These are phyloP conservation scores for Suaeda aralocaspica DNA, from an alignment of 148 eudicot genomes.

Conservation along the genomic window DNA sequence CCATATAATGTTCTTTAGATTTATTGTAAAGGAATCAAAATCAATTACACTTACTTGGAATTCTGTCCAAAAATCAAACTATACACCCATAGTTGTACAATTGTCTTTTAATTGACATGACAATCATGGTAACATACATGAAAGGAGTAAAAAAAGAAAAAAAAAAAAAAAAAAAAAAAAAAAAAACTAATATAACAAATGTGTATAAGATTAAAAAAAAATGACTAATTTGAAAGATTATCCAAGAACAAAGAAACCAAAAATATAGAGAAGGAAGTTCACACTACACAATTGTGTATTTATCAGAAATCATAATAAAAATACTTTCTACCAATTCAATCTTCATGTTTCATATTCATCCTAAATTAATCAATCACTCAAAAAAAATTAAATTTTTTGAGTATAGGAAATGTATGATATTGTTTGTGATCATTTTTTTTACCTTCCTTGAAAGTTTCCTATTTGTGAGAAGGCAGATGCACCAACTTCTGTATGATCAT, in stretches of 20 bases:
- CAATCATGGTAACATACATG: neutral
- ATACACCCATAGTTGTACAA: neutral
- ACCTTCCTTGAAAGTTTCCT: conserved; percentile 49
- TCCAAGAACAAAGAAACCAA: neutral
- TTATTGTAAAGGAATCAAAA: neutral
- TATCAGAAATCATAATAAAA: conserved; percentile 5
- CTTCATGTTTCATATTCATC: conserved; percentile 12
- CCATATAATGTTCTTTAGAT: too few species aligned
- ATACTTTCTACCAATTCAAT: conserved; percentile 10
- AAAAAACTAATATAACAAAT: neutral
- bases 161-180: neutral
- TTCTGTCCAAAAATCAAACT: neutral
- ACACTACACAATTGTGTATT: conserved; percentile 8
- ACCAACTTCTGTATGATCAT: conserved; percentile 37
- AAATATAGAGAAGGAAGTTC: conserved; percentile 11
- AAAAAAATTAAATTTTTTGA: neutral
- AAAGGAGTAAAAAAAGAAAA: neutral
- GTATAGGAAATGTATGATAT: neutral
- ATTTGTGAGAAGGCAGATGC: conserved; percentile 43
- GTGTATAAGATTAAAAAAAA: neutral
- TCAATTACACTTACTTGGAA: neutral
- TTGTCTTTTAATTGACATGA: neutral
- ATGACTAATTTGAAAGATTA: neutral
- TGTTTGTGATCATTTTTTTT: neutral
- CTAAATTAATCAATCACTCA: conserved; percentile 13